Evolutionary conservation across 2,329 filamentous ascomycete species (phyloP), one percentile per base, ranked within the genome.

Genomic region (Huntiella abstrusa): DNA sequence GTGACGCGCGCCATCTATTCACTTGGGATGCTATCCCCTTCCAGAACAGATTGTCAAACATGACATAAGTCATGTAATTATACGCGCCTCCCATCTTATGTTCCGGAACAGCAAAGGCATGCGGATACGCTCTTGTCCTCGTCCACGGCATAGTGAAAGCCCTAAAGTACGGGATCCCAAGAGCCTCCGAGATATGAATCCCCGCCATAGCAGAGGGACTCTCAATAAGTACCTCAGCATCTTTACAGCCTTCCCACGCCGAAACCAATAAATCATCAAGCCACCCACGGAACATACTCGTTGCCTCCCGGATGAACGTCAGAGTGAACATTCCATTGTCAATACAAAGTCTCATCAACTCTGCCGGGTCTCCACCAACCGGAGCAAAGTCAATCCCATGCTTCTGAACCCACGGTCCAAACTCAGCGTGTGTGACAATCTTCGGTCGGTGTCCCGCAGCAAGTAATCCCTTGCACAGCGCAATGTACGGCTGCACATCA

Each of bases 111-210:
- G 88, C 81, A 61, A 98, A 98, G 0, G 91, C 91, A 61, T 98
- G 91, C 2, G 91, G 91, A 55, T 98, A 98, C 1, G 88, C 86
- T 45, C 91, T 73, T 12, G 91, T 98, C 42, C 87, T 77, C 0
- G 91, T 94, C 91, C 91, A 98, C 0, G 91, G 91, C 91, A 98
- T 98, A 13, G 86, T 93, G 58, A 98, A 98, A 0, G 87, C 88
- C 47, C 91, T 77, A 66, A 96, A 96, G 60, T 98, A 98, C 0
- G 91, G 91, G 39, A 98, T 92, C 11, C 75, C 71, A 2, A 98
- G 70, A 17, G 86, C 85, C 63, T 98, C 91, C 1, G 91, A 91
- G 53, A 98, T 93, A 60, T 98, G 91, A 46, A 98, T 94, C 19
- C 91, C 91, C 0, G 82, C 86, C 91, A 98, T 98, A 11, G 91